Conservation (phyloP, 73 alveolate species). For the Durusdinium trenchii region DNA sequence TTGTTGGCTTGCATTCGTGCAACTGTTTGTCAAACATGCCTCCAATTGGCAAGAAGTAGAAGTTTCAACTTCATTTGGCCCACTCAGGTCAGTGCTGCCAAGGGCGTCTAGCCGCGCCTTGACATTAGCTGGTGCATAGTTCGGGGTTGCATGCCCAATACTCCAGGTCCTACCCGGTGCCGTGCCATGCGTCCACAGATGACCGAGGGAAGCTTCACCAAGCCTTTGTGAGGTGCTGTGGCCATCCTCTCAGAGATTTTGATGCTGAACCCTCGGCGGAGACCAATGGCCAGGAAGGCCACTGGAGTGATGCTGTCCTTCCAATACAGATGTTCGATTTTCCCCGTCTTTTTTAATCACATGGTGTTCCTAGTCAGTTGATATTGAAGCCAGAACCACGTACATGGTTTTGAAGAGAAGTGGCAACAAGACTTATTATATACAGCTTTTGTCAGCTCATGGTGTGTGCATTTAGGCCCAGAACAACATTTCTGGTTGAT, state of each 20-base stretch:
- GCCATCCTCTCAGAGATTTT: slow-evolving; percentile 82
- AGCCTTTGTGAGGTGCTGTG: slow-evolving; percentile 35
- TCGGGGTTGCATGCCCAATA: neutral
- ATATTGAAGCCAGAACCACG: too few relatives aligned
- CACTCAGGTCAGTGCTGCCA: slow-evolving; percentile 74
- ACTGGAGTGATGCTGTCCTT: neutral
- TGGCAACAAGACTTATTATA: too few relatives aligned
- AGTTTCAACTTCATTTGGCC: too few relatives aligned
- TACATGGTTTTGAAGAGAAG: too few relatives aligned
- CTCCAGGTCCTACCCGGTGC: neutral
- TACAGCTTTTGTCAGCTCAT: too few relatives aligned
- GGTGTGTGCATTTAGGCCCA: too few relatives aligned
- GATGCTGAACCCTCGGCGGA: slow-evolving; percentile 78
- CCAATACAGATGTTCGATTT: neutral
- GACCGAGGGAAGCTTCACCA: neutral
- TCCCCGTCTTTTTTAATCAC: neutral
- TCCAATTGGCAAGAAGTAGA: too few relatives aligned
- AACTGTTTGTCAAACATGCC: too few relatives aligned
- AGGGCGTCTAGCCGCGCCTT: slow-evolving; percentile 65
- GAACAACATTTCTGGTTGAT: too few relatives aligned
- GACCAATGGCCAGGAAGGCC: slow-evolving; percentile 89
- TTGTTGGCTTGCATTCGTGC: too few relatives aligned
- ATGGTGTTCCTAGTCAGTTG: neutral
- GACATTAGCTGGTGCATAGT: neutral
- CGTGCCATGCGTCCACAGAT: too few relatives aligned